Conservation (phyloP, 768 basidiomycete species). For the Termitomyces sp. region DNA sequence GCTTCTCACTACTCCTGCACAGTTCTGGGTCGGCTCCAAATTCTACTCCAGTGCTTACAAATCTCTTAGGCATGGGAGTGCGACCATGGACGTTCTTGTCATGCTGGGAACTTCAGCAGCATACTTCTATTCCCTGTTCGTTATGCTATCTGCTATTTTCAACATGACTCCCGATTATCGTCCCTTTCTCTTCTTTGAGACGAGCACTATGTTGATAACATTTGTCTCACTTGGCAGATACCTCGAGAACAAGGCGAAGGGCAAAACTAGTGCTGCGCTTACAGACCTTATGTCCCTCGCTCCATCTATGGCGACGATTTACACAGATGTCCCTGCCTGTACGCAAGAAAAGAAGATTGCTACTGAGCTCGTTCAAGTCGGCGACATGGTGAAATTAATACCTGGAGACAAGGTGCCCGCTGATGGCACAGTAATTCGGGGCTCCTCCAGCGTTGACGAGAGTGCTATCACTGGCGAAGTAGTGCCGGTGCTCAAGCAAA, state of each 20-base stretch:
- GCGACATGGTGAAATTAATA: conserved; percentile 88
- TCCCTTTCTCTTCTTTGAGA: conserved; percentile 95
- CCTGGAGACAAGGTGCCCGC: conserved; percentile 97
- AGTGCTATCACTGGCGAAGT: conserved; percentile 97
- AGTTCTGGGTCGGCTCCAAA: conserved; percentile 84
- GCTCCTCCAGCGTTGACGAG: conserved; percentile 88
- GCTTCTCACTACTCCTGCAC: conserved; percentile 81
- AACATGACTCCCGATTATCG: conserved; percentile 61
- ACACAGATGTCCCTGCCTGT: conserved; percentile 77
- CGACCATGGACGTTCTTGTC: conserved; percentile 98
- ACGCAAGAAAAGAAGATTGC: conserved; percentile 86
- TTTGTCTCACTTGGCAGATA: conserved; percentile 95
- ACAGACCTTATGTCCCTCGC: conserved; percentile 95
- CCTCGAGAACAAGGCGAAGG: conserved; percentile 95
- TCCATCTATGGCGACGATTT: conserved; percentile 94
- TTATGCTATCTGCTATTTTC: conserved; percentile 61
- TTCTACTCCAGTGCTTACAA: conserved; percentile 92
- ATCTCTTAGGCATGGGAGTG: conserved; percentile 79
- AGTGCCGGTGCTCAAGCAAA: conserved; percentile 77
- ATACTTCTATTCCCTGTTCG: conserved; percentile 80
- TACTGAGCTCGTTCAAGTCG: conserved; percentile 92
- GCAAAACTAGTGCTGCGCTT: conserved; percentile 92
- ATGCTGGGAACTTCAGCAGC: conserved; percentile 93
- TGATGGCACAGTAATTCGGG: conserved; percentile 85
- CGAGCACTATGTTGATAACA: conserved; percentile 97